Conservation (phyloP, 1,139 yeast genomes). For the Protomyces inouyei region DNA sequence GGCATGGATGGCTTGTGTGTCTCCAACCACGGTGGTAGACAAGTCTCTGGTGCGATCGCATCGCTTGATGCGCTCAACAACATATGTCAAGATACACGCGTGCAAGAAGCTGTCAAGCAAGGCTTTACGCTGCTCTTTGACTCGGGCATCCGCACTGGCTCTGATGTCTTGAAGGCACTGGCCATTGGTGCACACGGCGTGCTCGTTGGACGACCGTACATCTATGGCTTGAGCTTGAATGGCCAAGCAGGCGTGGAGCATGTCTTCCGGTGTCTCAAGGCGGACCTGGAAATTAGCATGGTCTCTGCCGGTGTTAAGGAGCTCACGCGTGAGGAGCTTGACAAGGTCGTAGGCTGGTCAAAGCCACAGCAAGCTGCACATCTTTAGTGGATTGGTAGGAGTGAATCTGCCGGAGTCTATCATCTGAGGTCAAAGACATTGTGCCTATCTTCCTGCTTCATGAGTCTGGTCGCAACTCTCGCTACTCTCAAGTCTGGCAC, state of each 20-base stretch:
- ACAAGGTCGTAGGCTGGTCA: slow-evolving; percentile 1
- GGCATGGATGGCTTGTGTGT: slow-evolving; percentile 65
- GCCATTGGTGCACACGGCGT: slow-evolving; percentile 74
- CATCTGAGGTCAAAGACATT: too few relatives aligned
- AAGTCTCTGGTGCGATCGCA: slow-evolving; percentile 63
- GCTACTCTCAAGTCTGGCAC: too few relatives aligned
- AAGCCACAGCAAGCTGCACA: background rate
- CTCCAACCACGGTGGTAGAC: slow-evolving; percentile 80
- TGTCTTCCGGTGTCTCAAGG: slow-evolving; percentile 37
- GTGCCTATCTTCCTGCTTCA: too few relatives aligned
- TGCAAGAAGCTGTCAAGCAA: slow-evolving; percentile 31
- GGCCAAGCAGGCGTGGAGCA: slow-evolving; percentile 72
- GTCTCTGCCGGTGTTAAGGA: slow-evolving; percentile 30
- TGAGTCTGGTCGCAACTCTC: too few relatives aligned
- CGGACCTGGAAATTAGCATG: slow-evolving; percentile 33
- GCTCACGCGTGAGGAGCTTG: slow-evolving; percentile 10
- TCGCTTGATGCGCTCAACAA: slow-evolving; percentile 64
- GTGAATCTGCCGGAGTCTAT: background rate
- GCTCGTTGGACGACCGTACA: slow-evolving; percentile 69
- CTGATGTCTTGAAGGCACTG: slow-evolving; percentile 65
- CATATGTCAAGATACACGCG: slow-evolving; percentile 47
- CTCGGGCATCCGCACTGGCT: slow-evolving; percentile 71
- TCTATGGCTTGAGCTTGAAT: slow-evolving; percentile 67
- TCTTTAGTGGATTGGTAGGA: background rate
- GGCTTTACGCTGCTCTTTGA: slow-evolving; percentile 61